Conservation (phyloP, 495 filamentous ascomycete genomes). For the Xylaria sp. region DNA sequence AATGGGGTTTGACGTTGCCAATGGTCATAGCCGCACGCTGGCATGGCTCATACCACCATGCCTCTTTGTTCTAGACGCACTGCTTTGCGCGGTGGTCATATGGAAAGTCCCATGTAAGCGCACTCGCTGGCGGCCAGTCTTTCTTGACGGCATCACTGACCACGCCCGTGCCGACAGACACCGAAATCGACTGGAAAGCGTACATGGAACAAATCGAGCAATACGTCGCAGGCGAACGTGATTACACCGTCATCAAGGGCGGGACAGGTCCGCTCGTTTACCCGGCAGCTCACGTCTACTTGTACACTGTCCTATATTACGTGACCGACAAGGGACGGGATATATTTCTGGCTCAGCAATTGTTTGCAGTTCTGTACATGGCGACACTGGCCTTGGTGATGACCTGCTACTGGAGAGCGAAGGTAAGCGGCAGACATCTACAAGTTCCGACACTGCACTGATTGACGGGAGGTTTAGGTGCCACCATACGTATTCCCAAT, state of each 20-base stretch:
- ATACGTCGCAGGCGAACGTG: constrained; percentile 81
- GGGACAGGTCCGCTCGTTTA: constrained; percentile 94
- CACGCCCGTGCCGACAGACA: constrained; percentile 64
- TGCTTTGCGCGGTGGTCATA: constrained; percentile 77
- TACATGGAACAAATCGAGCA: constrained; percentile 94
- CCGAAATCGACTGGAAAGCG: constrained; percentile 96
- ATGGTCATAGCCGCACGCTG: constrained; percentile 45
- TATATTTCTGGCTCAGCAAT: constrained; percentile 77
- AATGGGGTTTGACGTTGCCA: constrained; percentile 46
- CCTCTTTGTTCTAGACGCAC: constrained; percentile 74
- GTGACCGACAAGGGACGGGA: constrained; percentile 78
- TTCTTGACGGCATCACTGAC: constrained; percentile 6
- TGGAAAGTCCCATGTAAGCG: constrained; percentile 86
- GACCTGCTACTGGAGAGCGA: constrained; percentile 78
- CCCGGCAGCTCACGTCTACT: constrained; percentile 90
- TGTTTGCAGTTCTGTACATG: constrained; percentile 83
- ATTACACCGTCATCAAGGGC: constrained; percentile 86
- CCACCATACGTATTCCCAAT: constrained; percentile 90
- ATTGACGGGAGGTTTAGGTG: constrained; percentile 56
- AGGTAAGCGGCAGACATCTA: constrained; percentile 49
- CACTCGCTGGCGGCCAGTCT: background rate
- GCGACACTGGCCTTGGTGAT: constrained; percentile 76
- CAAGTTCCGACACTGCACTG: constrained; percentile 5
- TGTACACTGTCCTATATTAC: constrained; percentile 79
- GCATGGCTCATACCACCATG: constrained; percentile 59